Percentiles rank a stretch among this genome's conserved stretches.
Conservation (phyloP, 169 alveolate genomes). For the Plasmodium coatneyi region DNA sequence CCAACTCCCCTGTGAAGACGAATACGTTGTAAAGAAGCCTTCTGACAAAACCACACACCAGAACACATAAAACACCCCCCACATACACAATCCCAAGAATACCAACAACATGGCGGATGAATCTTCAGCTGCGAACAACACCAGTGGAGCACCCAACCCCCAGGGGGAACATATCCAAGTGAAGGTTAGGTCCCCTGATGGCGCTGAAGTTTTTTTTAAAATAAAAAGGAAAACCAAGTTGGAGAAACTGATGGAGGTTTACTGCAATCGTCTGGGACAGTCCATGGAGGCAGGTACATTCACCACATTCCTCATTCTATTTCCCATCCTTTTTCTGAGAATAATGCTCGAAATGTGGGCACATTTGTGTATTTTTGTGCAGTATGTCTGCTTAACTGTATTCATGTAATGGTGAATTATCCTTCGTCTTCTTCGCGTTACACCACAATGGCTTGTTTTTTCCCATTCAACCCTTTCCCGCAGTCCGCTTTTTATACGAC, state of each 20-base stretch:
- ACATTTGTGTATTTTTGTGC: too few relatives aligned
- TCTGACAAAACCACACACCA: not conserved
- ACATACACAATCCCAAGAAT: not conserved
- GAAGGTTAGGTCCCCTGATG: constrained; percentile 93
- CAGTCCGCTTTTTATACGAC: constrained; percentile 97
- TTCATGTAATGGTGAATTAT: too few relatives aligned
- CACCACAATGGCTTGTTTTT: not conserved
- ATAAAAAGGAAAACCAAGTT: constrained; percentile 95
- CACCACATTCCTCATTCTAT: too few relatives aligned
- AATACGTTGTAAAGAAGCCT: not conserved
- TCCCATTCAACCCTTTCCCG: constrained; percentile 57
- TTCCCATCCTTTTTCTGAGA: too few relatives aligned
- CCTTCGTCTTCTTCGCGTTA: not conserved
- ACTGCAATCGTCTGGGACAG: constrained; percentile 96
- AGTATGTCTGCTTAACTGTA: too few relatives aligned
- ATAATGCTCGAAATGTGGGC: too few relatives aligned
- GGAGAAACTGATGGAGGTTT: constrained; percentile 97
- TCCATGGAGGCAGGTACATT: constrained; percentile 86
- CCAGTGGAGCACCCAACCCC: constrained; percentile 7
- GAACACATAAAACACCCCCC: not conserved
- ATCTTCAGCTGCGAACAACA: constrained; percentile 20
- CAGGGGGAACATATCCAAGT: constrained; percentile 85
- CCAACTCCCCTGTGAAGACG: not conserved
- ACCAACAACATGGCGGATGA: constrained; percentile 39
- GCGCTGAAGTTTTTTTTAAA: constrained; percentile 96